These are phyloP conservation scores for Colletotrichum neosansevieriae DNA, from an alignment of 2,329 filamentous ascomycete species.

Conservation along the genomic window DNA sequence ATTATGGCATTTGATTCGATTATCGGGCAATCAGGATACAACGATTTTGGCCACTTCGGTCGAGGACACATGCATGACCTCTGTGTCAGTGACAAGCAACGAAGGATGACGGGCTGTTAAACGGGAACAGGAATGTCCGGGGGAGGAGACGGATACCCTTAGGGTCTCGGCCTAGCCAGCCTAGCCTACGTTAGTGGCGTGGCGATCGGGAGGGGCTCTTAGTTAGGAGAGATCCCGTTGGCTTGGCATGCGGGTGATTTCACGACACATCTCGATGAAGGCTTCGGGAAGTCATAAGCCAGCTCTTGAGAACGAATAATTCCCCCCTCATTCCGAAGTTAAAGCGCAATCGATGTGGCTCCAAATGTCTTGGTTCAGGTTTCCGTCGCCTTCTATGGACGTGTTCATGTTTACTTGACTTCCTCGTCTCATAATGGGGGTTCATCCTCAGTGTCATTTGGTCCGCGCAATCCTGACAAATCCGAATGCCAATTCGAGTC, in stretches of 20 bases:
- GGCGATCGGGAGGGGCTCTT: conserved; percentile 35
- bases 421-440: too few relatives aligned
- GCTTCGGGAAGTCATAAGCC: background rate
- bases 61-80: background rate
- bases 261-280: background rate
- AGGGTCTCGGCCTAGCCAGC: background rate
- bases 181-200: conserved; percentile 32
- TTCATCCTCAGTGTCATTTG: too few relatives aligned
- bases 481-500: too few relatives aligned
- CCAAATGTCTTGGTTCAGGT: too few relatives aligned
- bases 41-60: background rate
- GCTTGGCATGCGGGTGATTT: conserved; percentile 9
- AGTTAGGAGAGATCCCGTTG: conserved; percentile 11
- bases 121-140: background rate
- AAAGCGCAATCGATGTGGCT: too few relatives aligned
- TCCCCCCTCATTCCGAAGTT: too few relatives aligned
- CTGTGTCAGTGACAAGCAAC: background rate
- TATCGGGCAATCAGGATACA: background rate
- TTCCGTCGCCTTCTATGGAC: too few relatives aligned
- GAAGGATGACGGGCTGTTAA: conserved; percentile 5
- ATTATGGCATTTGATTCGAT: conserved; percentile 18
- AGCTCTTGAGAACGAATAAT: background rate
- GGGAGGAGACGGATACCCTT: conserved; percentile 13
- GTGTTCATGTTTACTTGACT: too few relatives aligned
- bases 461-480: too few relatives aligned